These are phyloP conservation scores for Lasiodiplodia citricola DNA, from an alignment of 2,329 filamentous ascomycete genomes.

Conservation along the genomic window DNA sequence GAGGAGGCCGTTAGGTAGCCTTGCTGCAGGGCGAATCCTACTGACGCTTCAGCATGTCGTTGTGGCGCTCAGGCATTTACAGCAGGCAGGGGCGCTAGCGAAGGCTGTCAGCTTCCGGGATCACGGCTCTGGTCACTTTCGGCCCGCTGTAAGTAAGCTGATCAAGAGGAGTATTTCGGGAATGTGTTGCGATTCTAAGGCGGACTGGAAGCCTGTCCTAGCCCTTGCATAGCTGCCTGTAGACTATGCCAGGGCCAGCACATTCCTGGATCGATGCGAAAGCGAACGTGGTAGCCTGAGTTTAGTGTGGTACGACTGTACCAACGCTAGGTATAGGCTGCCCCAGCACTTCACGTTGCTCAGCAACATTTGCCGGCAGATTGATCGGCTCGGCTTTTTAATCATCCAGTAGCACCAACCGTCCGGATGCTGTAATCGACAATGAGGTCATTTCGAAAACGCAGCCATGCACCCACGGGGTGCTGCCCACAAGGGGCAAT, in stretches of 20 bases:
- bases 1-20: slow-evolving; percentile 11
- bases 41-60: neutral
- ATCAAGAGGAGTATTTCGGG: slow-evolving; percentile 12
- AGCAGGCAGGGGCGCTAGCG: slow-evolving; percentile 10
- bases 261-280: neutral
- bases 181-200: slow-evolving; percentile 16
- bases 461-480: slow-evolving; percentile 9
- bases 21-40: slow-evolving; percentile 16
- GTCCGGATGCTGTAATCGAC: neutral
- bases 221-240: slow-evolving; percentile 9
- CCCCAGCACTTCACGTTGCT: slow-evolving; percentile 1
- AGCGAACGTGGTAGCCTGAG: slow-evolving; percentile 3
- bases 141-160: slow-evolving; percentile 23
- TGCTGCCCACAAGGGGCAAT: neutral
- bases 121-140: slow-evolving; percentile 11
- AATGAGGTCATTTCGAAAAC: neutral
- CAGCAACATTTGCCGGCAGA: slow-evolving; percentile 10
- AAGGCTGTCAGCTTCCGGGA: slow-evolving; percentile 20
- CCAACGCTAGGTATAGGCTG: slow-evolving; percentile 1
- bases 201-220: slow-evolving; percentile 1
- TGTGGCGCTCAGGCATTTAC: slow-evolving; percentile 2
- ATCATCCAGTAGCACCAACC: neutral
- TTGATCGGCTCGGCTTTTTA: slow-evolving; percentile 5
- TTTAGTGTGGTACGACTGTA: neutral
- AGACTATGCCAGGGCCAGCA: slow-evolving; percentile 7